Conservation (phyloP, 1,284 basidiomycete genomes). For the Trichosporon sp. region DNA sequence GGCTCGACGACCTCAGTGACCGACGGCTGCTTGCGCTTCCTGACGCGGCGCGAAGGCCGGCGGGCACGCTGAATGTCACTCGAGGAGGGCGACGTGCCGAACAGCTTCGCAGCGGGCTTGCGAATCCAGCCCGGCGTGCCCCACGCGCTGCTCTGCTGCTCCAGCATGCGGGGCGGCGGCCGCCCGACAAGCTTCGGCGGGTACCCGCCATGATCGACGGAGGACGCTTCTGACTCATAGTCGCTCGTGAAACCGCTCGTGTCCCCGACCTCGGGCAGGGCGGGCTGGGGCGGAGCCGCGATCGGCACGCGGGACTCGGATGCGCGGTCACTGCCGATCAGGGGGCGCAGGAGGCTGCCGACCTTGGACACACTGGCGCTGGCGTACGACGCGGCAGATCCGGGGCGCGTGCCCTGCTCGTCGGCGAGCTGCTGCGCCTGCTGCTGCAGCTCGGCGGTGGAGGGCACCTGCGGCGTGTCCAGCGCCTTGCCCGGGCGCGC, state of each 20-base stretch:
- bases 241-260: conserved; percentile 13
- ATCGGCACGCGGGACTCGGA: conserved; percentile 16
- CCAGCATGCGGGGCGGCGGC: conserved; percentile 31
- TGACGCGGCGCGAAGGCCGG: conserved; percentile 3
- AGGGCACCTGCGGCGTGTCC: background rate
- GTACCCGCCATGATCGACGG: conserved; percentile 29
- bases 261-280: conserved; percentile 11
- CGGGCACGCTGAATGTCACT: background rate
- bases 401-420: conserved; percentile 61
- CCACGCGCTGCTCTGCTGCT: background rate
- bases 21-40: conserved; percentile 10
- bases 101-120: conserved; percentile 37
- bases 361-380: conserved; percentile 15
- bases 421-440: conserved; percentile 48
- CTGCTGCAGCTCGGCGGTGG: background rate
- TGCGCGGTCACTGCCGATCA: conserved; percentile 15
- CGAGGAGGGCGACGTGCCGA: conserved; percentile 28
- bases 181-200: conserved; percentile 37
- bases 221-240: conserved; percentile 1
- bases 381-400: conserved; percentile 23
- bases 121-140: conserved; percentile 34
- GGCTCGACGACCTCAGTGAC: conserved; percentile 30
- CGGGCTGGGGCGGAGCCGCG: conserved; percentile 14
- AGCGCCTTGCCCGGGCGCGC: conserved; percentile 51
- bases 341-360: conserved; percentile 31